phyloP scores from a whole-genome alignment of 805 yeast genomes.

The Saturnispora serradocipensis region DNA sequence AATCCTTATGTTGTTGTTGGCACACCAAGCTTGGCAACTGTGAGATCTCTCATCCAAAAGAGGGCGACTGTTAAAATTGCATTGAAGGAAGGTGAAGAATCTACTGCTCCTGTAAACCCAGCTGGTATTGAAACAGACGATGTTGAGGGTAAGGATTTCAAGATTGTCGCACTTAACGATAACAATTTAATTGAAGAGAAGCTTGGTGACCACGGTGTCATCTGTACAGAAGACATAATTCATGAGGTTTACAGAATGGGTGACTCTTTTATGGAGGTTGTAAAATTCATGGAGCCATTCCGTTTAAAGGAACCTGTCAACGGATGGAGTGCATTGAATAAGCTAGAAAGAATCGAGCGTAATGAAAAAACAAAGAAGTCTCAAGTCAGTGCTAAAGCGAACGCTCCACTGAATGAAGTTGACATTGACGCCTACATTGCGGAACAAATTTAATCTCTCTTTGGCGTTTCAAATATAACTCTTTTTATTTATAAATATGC shows the following conservation, averaged over 20 bases:
- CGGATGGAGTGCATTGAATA: slow-evolving; percentile 69
- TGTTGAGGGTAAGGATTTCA: slow-evolving; percentile 11
- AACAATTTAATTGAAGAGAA: slow-evolving; percentile 67
- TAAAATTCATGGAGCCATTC: slow-evolving; percentile 62
- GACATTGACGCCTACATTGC: slow-evolving; percentile 64
- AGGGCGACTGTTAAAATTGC: slow-evolving; percentile 49
- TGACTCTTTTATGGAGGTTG: slow-evolving; percentile 51
- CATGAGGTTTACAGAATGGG: slow-evolving; percentile 61
- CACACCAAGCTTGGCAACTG: slow-evolving; percentile 60
- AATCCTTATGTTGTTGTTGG: slow-evolving; percentile 71
- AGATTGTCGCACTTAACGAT: slow-evolving; percentile 50
- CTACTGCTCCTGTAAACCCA: slow-evolving; percentile 5
- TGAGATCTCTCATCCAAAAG: slow-evolving; percentile 66
- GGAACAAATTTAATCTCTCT: slow-evolving; percentile 35
- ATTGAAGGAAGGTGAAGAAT: slow-evolving; percentile 14
- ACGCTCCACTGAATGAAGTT: slow-evolving; percentile 58
- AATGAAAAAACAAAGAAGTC: slow-evolving; percentile 40
- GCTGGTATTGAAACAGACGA: slow-evolving; percentile 7
- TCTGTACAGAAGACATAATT: slow-evolving; percentile 74
- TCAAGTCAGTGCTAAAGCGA: slow-evolving; percentile 48
- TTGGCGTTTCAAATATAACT: background rate
- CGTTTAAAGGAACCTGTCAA: slow-evolving; percentile 56
- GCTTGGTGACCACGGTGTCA: slow-evolving; percentile 58
- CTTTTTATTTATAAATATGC: background rate
- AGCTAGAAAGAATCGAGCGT: slow-evolving; percentile 53